A percentile compares a stretch with the other conserved stretches of the same genome.
phyloP scores from a whole-genome alignment of 2,329 filamentous ascomycete species.

The Trematosphaeria pertusa region DNA sequence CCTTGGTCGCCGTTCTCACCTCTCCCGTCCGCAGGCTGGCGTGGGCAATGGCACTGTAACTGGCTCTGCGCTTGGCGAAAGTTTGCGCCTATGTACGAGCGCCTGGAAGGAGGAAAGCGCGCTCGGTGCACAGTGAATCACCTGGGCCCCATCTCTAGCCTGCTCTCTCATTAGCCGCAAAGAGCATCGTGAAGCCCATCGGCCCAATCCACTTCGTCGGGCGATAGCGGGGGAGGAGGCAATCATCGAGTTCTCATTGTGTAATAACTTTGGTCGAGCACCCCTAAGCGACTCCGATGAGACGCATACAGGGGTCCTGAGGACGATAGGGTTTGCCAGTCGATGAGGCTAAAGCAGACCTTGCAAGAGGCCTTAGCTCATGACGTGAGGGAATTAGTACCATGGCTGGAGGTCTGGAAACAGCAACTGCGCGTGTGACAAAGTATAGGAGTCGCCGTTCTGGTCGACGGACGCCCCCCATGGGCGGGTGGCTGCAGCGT shows the following conservation, averaged over 20 bases:
- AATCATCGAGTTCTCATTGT: conserved; percentile 1
- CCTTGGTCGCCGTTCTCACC: too few relatives aligned
- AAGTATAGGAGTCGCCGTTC: conserved; percentile 6
- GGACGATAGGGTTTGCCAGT: background rate
- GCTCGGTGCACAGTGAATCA: too few relatives aligned
- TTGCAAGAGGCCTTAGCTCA: background rate
- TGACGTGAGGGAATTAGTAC: conserved; percentile 17
- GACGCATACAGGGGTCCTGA: conserved; percentile 5
- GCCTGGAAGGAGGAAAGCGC: too few relatives aligned
- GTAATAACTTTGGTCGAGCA: conserved; percentile 7
- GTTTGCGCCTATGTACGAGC: too few relatives aligned
- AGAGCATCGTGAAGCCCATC: too few relatives aligned
- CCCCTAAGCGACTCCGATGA: conserved; percentile 3
- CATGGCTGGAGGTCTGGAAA: conserved; percentile 5
- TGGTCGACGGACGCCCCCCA: conserved; percentile 10
- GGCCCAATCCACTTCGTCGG: too few relatives aligned
- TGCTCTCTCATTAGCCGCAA: too few relatives aligned
- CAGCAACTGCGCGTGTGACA: conserved; percentile 21
- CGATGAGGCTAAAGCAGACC: conserved; percentile 1
- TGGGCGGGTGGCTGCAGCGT: conserved; percentile 20
- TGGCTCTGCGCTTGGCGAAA: too few relatives aligned
- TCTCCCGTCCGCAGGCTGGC: too few relatives aligned
- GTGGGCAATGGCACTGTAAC: too few relatives aligned
- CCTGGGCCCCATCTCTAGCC: too few relatives aligned
- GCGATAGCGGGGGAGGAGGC: too few relatives aligned